Conservation (phyloP, 179 eudicot genomes). For the Gypsophila paniculata region DNA sequence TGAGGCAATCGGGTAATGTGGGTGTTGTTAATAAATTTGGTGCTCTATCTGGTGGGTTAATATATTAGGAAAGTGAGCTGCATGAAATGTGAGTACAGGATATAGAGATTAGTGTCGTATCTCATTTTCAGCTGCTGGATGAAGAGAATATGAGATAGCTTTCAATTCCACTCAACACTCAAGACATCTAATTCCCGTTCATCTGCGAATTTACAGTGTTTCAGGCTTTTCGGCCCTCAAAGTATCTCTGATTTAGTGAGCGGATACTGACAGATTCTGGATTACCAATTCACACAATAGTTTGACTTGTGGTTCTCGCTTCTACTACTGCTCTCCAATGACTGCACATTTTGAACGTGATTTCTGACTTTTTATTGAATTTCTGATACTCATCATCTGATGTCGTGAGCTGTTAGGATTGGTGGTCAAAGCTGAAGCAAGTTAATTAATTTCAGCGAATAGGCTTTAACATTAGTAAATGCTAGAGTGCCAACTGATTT, state of each 20-base stretch:
- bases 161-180: not conserved
- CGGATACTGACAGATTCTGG: not conserved
- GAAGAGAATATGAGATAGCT: not conserved
- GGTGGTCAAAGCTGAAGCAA: not conserved
- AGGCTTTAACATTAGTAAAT: too few species aligned
- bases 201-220: not conserved
- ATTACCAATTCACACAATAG: not conserved
- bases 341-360: not conserved
- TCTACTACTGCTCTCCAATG: not conserved
- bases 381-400: not conserved
- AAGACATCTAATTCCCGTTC: not conserved
- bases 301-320: not conserved
- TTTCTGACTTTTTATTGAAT: not conserved
- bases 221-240: not conserved
- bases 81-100: not conserved
- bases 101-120: not conserved
- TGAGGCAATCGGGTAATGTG: too few species aligned
- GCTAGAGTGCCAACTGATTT: too few species aligned
- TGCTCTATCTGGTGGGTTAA: not conserved
- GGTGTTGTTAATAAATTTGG: too few species aligned
- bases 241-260: not conserved
- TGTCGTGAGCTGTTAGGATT: not conserved
- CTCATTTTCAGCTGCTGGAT: too few species aligned
- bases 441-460: not conserved
- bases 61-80: not conserved